phyloP scores from a whole-genome alignment of 108 stramenopile genomes.

The Cyclostephanos tholiformis region DNA sequence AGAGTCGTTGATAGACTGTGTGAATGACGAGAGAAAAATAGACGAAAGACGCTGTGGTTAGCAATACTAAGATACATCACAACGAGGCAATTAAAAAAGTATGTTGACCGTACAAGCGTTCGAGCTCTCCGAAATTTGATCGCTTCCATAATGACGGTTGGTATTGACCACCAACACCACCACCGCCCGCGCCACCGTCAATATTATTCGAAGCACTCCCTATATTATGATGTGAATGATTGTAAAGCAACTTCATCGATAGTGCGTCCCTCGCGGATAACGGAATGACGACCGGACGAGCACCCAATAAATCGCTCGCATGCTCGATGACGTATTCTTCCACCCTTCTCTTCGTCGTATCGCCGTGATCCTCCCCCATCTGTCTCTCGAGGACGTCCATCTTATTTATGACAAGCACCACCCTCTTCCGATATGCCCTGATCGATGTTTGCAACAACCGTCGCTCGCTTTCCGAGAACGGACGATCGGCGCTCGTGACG shows the following conservation, averaged over 20 bases:
- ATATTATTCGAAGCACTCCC: constrained; percentile 9
- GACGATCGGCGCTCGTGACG: constrained; percentile 85
- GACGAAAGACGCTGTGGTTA: not conserved
- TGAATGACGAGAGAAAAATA: not conserved
- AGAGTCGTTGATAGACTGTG: constrained; percentile 60
- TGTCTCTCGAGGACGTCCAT: constrained; percentile 78
- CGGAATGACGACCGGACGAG: constrained; percentile 71
- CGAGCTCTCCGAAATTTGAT: constrained; percentile 65
- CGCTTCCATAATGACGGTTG: constrained; percentile 54
- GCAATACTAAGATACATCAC: not conserved
- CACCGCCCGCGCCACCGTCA: not conserved
- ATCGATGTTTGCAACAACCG: constrained; percentile 59
- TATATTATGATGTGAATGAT: not conserved
- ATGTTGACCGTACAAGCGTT: constrained; percentile 52
- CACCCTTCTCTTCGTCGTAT: constrained; percentile 61
- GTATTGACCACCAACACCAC: too few species aligned
- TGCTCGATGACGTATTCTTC: constrained; percentile 77
- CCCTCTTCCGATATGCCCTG: constrained; percentile 70
- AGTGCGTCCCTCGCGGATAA: constrained; percentile 75
- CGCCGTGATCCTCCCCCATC: constrained; percentile 67
- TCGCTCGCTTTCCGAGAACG: constrained; percentile 79
- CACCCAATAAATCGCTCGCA: constrained; percentile 74
- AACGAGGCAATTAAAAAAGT: not conserved
- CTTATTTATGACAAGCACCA: constrained; percentile 85
- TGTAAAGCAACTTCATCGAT: constrained; percentile 59